phyloP scores from a whole-genome alignment of 257 asterid genomes.

The Pogostemon cablin region DNA sequence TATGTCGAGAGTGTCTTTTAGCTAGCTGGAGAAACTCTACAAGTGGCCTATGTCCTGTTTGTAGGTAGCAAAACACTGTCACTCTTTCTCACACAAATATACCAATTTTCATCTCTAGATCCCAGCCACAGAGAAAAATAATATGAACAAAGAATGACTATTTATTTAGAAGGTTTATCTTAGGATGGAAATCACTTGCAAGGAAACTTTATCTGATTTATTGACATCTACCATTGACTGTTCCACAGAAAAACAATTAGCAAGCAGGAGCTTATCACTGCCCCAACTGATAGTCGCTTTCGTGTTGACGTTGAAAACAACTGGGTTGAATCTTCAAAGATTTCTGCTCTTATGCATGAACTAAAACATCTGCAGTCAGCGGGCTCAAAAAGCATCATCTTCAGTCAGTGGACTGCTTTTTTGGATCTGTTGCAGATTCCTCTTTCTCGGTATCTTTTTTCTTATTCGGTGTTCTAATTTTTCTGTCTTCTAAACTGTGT shows the following conservation, averaged over 20 bases:
- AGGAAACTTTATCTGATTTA: conserved; percentile 24
- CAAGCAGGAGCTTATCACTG: conserved; percentile 91
- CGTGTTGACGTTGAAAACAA: conserved; percentile 79
- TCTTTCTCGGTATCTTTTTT: conserved; percentile 63
- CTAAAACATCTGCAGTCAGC: conserved; percentile 47
- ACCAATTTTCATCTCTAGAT: conserved; percentile 20
- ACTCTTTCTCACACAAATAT: conserved; percentile 15
- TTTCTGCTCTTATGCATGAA: conserved; percentile 81
- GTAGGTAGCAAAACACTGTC: conserved; percentile 63
- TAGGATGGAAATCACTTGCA: conserved; percentile 7
- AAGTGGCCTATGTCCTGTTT: conserved; percentile 93
- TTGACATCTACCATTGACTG: conserved; percentile 27
- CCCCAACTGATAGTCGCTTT: conserved; percentile 90
- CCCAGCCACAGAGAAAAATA: background rate
- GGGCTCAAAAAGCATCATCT: conserved; percentile 87
- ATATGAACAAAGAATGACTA: conserved; percentile 13
- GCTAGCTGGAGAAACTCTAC: conserved; percentile 89
- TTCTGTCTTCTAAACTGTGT: background rate
- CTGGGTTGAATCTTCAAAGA: conserved; percentile 96
- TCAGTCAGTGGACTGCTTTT: conserved; percentile 99
- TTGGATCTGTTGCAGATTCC: conserved; percentile 92
- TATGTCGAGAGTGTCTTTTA: conserved; percentile 94
- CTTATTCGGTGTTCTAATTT: conserved; percentile 18
- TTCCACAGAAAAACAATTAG: conserved; percentile 63
- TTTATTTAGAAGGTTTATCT: conserved; percentile 5